Percentiles rank a stretch among this genome's conserved stretches.
These are phyloP conservation scores for Hura crepitans DNA, from an alignment of 441 rosid species.

Conservation along the genomic window DNA sequence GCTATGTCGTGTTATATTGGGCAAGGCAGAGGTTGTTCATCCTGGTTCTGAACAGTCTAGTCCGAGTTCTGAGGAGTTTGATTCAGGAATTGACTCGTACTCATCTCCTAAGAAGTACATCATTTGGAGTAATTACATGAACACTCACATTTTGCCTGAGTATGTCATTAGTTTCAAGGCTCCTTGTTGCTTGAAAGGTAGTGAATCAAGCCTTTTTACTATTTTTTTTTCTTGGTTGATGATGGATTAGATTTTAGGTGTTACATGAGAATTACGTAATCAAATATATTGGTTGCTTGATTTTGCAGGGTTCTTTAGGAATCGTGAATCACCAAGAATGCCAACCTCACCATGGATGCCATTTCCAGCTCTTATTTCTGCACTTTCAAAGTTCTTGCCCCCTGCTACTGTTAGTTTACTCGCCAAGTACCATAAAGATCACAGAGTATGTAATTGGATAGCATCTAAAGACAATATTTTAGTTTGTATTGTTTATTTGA, in stretches of 20 bases:
- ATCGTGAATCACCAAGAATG: slow-evolving; percentile 24
- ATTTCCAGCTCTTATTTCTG: slow-evolving; percentile 56
- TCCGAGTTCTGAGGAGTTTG: slow-evolving; percentile 60
- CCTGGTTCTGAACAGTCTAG: slow-evolving; percentile 47
- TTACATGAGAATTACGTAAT: not conserved
- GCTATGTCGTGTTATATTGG: slow-evolving; percentile 61
- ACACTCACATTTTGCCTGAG: slow-evolving; percentile 64
- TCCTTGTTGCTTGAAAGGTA: slow-evolving; percentile 48
- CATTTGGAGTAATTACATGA: slow-evolving; percentile 67
- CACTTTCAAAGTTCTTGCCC: slow-evolving; percentile 55
- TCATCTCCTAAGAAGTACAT: slow-evolving; percentile 55
- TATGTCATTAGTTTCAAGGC: slow-evolving; percentile 55
- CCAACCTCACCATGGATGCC: slow-evolving; percentile 78
- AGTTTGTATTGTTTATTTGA: not conserved
- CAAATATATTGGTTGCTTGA: slow-evolving; percentile 10
- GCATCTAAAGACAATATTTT: not conserved
- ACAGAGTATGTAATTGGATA: slow-evolving; percentile 37
- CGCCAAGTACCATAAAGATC: slow-evolving; percentile 48
- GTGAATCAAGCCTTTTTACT: not conserved
- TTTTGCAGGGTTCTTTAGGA: slow-evolving; percentile 37
- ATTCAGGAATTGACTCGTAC: slow-evolving; percentile 57
- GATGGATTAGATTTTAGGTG: not conserved
- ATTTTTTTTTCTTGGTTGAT: not conserved
- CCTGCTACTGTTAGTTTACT: slow-evolving; percentile 38
- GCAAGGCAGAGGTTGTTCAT: slow-evolving; percentile 58